Conservation (phyloP, 192 early-diverging fungal species). For the Funneliformis geosporum region DNA sequence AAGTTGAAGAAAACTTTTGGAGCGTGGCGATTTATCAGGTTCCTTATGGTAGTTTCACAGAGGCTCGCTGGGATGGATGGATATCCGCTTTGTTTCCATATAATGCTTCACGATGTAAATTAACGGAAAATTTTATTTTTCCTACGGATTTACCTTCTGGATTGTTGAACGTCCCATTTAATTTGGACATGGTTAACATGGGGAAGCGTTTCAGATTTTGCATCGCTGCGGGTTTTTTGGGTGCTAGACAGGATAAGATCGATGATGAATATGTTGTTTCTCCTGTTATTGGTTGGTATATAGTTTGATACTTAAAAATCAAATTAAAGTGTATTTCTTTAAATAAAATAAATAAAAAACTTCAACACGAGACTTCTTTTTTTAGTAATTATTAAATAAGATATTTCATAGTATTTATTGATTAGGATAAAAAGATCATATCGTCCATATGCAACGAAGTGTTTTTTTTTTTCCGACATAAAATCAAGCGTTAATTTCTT, state of each 20-base stretch:
- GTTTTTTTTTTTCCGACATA: no score
- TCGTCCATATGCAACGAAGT: no score
- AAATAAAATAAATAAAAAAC: no score
- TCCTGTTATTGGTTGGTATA: constrained; percentile 28
- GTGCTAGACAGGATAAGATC: constrained; percentile 12
- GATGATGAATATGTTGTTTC: constrained; percentile 26
- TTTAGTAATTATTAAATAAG: no score
- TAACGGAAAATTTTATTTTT: neutral
- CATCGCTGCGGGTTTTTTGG: constrained; percentile 23
- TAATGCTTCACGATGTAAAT: no score
- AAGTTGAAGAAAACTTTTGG: constrained; percentile 31
- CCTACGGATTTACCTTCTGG: neutral
- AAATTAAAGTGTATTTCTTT: no score
- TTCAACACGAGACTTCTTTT: no score
- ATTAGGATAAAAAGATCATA: no score
- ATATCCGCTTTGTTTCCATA: constrained; percentile 13
- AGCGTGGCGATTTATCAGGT: neutral
- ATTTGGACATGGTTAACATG: neutral
- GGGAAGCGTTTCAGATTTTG: neutral
- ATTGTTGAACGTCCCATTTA: constrained; percentile 14
- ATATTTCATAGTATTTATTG: no score
- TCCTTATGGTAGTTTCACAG: neutral
- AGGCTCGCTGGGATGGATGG: constrained; percentile 6
- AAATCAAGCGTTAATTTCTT: no score
- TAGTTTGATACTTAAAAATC: no score